Evolutionary conservation across 108 stramenopile genomes (phyloP), one percentile per base, ranked within the genome.

Genomic region (Cyclotella cryptica): DNA sequence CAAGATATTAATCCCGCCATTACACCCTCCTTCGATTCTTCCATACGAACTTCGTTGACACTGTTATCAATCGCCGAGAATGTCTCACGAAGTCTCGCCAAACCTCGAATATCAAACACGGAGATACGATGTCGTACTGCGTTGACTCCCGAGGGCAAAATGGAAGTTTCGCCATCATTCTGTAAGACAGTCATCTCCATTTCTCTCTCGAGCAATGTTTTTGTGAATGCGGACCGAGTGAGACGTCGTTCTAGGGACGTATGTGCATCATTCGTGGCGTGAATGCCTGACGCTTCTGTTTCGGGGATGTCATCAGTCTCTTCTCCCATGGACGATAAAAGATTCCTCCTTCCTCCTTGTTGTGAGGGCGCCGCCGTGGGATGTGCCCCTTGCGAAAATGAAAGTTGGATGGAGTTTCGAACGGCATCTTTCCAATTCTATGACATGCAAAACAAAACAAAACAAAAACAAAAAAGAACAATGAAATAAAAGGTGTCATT

Each of bases 341-440:
- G 60, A 42, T 75, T 72, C 45, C 75, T 22, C 57, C 62, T 42
- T 18, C 41, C 47, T 17, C 43, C 78, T 19, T 67, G 51, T 6
- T 51, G 62, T 26, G 27, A 35, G 39, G 77, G 35, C 18, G 46
- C 24, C 29, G 55, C 22, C 1, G 55, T 26, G 14, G 51, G 8
- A 55, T 12, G 21, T 8, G 53, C 0, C 29, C 29, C 40, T 7
- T 18, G n/a, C 6, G 35, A 18, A 10, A 60, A 68, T 42, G 77
- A 71, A 47, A 79, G 70, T 74, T 93, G 94, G 21, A 95, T 87
- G 43, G 86, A 84, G 54, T 86, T 85, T 22, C 92, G 84, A 57
- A 95, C 92, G 19, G 91, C 91, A 86, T 96, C 92, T 83, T 92
- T 93, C 60, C 92, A 91, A 66, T 93, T 88, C 83, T 86, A 22